A percentile compares a stretch with the other conserved stretches of the same genome.
These are phyloP conservation scores for Cicer chorassanicum DNA, from an alignment of 306 rosid genomes.

Conservation along the genomic window DNA sequence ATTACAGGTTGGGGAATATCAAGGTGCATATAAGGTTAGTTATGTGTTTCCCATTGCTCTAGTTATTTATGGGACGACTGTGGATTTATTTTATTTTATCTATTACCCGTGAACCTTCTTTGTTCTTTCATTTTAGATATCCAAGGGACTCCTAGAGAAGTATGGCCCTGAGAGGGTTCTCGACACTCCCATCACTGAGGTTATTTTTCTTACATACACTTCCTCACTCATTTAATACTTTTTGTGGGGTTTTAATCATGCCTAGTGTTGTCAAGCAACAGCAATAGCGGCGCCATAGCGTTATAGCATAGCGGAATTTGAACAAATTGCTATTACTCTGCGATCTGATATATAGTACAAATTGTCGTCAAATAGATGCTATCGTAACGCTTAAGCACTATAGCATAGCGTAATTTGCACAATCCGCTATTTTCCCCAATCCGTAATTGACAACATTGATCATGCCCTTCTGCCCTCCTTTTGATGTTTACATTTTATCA, in stretches of 20 bases:
- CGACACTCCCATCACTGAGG: conserved; percentile 99
- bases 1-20: conserved; percentile 96
- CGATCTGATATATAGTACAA: no score
- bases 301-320: no score
- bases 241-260: conserved; percentile 1
- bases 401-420: no score
- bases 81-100: conserved; percentile 24
- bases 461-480: not conserved
- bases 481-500: not conserved
- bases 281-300: no score
- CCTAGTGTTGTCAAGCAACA: not conserved
- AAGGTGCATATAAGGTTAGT: conserved; percentile 97
- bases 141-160: conserved; percentile 93
- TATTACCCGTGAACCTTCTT: conserved; percentile 1
- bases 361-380: no score
- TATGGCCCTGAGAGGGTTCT: conserved; percentile 99
- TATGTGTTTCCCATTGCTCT: conserved; percentile 10
- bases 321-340: no score
- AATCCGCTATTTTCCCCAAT: no score
- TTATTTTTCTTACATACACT: conserved; percentile 46
- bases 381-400: no score
- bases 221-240: conserved; percentile 18
- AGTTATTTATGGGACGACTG: not conserved
- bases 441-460: no score
- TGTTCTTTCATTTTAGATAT: conserved; percentile 56